Evolutionary conservation across 1,284 basidiomycete genomes (phyloP).

Genomic region (Trametes polyzona): DNA sequence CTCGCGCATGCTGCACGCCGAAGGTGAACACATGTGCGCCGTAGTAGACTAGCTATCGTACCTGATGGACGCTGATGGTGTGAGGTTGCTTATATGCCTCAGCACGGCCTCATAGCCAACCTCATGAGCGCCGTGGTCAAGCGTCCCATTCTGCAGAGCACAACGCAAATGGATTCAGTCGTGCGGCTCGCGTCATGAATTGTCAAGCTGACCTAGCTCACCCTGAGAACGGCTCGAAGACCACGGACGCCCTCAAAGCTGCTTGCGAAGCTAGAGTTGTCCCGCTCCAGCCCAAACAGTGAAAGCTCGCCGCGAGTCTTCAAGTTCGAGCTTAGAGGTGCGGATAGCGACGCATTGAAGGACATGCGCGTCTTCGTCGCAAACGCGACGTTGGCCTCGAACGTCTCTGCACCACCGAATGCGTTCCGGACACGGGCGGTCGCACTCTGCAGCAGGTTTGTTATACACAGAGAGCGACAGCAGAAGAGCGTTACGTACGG

Average conservation of each 20-base stretch:
- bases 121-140: slow-evolving; percentile 66
- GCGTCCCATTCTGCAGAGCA: slow-evolving; percentile 43
- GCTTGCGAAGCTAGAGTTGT: slow-evolving; percentile 73
- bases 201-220: slow-evolving; percentile 48
- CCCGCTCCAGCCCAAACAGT: slow-evolving; percentile 67
- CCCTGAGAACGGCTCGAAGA: slow-evolving; percentile 66
- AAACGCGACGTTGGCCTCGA: slow-evolving; percentile 84
- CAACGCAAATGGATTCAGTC: slow-evolving; percentile 22
- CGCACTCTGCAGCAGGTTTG: slow-evolving; percentile 56
- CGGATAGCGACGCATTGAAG: slow-evolving; percentile 69
- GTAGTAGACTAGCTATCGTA: slow-evolving; percentile 37
- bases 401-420: slow-evolving; percentile 89
- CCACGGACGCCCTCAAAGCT: slow-evolving; percentile 72
- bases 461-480: neutral
- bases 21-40: neutral
- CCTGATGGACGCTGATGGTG: slow-evolving; percentile 81
- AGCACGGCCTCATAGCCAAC: slow-evolving; percentile 82
- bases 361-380: slow-evolving; percentile 90
- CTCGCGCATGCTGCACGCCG: slow-evolving; percentile 70
- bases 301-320: slow-evolving; percentile 64
- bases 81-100: slow-evolving; percentile 73
- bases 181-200: too few relatives aligned
- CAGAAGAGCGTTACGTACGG: slow-evolving; percentile 60
- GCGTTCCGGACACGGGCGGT: slow-evolving; percentile 85
- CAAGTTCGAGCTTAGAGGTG: slow-evolving; percentile 63